A percentile compares a stretch with the other conserved stretches of the same genome.
phyloP scores from a whole-genome alignment of 2,329 filamentous ascomycete genomes.

The Fusarium sp. region DNA sequence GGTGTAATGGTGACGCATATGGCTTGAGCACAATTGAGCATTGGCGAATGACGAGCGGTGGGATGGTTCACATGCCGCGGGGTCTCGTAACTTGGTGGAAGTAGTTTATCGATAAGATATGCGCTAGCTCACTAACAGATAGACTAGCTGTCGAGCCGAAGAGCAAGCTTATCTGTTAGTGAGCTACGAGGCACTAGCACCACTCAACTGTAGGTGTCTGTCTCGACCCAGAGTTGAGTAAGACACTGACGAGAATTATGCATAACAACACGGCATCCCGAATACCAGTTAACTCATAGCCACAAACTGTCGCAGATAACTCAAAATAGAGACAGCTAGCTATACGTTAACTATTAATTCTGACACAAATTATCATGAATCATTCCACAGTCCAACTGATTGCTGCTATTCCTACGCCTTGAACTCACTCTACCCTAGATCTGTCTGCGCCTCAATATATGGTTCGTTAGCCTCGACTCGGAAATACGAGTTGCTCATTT shows the following conservation, averaged over 20 bases:
- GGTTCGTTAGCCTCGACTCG: background rate
- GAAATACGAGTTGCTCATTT: slow-evolving; percentile 8
- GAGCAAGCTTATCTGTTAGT: background rate
- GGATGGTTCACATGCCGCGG: background rate
- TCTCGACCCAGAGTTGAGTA: too few relatives aligned
- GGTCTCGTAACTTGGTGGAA: background rate
- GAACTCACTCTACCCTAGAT: background rate
- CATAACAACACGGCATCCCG: background rate
- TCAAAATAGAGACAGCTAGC: background rate
- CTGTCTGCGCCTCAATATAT: background rate
- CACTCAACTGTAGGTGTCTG: too few relatives aligned
- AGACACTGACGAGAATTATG: background rate
- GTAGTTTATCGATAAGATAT: background rate
- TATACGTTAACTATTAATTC: background rate
- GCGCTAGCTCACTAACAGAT: background rate
- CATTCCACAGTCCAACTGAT: background rate
- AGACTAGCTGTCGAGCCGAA: fast-evolving
- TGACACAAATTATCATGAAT: background rate
- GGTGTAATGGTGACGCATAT: slow-evolving; percentile 20
- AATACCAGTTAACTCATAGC: background rate
- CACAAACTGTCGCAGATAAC: background rate
- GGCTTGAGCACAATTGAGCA: background rate
- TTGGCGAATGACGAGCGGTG: background rate
- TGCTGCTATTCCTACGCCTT: background rate
- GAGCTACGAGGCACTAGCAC: too few relatives aligned